A percentile compares a stretch with the other conserved stretches of the same genome.
Evolutionary conservation across 2,329 filamentous ascomycete genomes (phyloP).

Genomic region (Nemania abortiva): DNA sequence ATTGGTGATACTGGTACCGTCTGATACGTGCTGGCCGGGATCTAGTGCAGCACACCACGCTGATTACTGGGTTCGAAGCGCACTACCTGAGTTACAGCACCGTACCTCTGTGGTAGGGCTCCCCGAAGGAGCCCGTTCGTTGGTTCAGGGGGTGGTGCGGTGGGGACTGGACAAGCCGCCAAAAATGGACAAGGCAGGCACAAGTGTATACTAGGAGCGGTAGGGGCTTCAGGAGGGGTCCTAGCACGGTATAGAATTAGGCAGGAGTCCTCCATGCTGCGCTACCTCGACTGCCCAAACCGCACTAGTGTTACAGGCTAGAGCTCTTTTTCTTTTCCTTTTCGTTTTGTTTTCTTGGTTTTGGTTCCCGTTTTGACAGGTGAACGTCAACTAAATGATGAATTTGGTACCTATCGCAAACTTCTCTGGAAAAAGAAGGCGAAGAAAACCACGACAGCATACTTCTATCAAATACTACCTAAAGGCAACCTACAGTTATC

Average conservation of each 20-base stretch:
- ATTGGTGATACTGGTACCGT: conserved; percentile 23
- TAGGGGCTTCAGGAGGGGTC: conserved; percentile 32
- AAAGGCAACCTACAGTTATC: background rate
- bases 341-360: background rate
- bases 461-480: background rate
- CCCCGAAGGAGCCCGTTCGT: conserved; percentile 17
- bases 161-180: conserved; percentile 21
- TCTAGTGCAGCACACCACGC: conserved; percentile 28
- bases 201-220: conserved; percentile 11
- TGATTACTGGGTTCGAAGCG: conserved; percentile 19
- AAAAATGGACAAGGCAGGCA: conserved; percentile 16
- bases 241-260: conserved; percentile 14
- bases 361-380: background rate
- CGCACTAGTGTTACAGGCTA: conserved; percentile 39
- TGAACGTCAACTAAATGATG: background rate
- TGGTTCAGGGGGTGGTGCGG: conserved; percentile 26
- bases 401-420: background rate
- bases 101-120: no score
- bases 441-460: background rate
- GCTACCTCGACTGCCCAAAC: conserved; percentile 31
- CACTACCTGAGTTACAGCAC: background rate
- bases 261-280: conserved; percentile 18
- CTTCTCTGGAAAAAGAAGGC: background rate
- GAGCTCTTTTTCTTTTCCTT: conserved; percentile 14
- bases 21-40: conserved; percentile 22